Base-by-base conservation (phyloP, 768 basidiomycete genomes). In the Trametes villosa region DNA sequence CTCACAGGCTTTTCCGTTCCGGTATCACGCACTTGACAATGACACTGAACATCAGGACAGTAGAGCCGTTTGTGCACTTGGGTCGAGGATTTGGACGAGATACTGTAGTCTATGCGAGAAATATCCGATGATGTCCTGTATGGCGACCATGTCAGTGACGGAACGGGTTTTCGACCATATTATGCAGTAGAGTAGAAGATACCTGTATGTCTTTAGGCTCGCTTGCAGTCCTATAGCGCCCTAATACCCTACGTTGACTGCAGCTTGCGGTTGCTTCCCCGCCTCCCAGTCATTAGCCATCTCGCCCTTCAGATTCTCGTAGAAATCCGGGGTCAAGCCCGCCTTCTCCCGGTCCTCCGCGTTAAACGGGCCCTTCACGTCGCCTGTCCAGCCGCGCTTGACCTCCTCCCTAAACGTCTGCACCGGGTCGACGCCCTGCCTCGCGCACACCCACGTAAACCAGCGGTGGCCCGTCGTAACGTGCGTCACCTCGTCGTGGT, bases 351-450 rank as follows among this genome's bases (percentile, higher is more conserved):
- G 75, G 64, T 87, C 91, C 40, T 81, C 83, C 2, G 81, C 81
- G 74, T 93, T 93, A 72, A 93, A 94, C n/a, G 91, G 91, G 0
- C 91, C 91, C 68, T 87, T 88, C 26, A 91, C 77, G 49, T 86
- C 85, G 0, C 92, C 91, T 36, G 81, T 76, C 82, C 91, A 93
- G 9, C 88, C 86, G 42, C 70, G 76, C 58, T 76, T 78, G 26
- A 94, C 91, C 66, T 92, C 88, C 33, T 82, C 81, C 42, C 91
- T 76, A 71, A 93, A 94, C 20, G 85, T 81, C 57, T 66, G 64
- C 2, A 92, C 79, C 3, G 89, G 87, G 66, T 92, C 87, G 9
- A 74, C 69, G 46, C 73, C 81, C 50, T 84, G 75, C 65, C 78
- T 71, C 57, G 76, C 81, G 70, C 88, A 92, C 6, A 88, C 68